Percentiles rank a stretch among this genome's conserved stretches.
These are phyloP conservation scores for Solanum commersonii DNA, from an alignment of 257 asterid genomes.

Conservation along the genomic window DNA sequence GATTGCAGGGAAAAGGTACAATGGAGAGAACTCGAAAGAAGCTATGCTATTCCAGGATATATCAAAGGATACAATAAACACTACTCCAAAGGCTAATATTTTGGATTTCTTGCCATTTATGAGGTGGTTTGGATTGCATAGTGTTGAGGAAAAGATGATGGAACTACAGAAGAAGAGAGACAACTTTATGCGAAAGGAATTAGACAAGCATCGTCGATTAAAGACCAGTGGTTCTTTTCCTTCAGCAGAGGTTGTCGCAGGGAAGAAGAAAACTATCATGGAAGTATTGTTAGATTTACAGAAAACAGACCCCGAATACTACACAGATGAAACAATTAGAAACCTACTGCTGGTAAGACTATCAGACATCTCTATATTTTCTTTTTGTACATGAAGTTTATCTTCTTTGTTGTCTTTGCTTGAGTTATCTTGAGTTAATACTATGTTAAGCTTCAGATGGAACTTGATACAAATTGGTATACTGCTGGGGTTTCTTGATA, in stretches of 20 bases:
- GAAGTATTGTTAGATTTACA: slow-evolving; percentile 40
- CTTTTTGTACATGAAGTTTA: not conserved
- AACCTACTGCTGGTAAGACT: slow-evolving; percentile 17
- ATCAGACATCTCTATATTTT: not conserved
- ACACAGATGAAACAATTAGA: slow-evolving; percentile 39
- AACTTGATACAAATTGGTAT: not conserved
- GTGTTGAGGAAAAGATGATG: slow-evolving; percentile 25
- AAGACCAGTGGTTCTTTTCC: not conserved
- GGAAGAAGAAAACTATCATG: slow-evolving; percentile 24
- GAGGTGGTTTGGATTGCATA: slow-evolving; percentile 41
- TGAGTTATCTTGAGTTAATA: not conserved
- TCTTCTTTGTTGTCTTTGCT: not conserved
- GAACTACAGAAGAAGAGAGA: slow-evolving; percentile 30
- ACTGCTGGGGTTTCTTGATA: not conserved
- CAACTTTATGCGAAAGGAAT: slow-evolving; percentile 30
- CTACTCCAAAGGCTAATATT: slow-evolving; percentile 8
- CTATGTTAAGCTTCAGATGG: not conserved
- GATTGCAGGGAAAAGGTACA: slow-evolving; percentile 48
- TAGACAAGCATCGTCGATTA: slow-evolving; percentile 27
- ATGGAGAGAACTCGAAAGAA: slow-evolving; percentile 14
- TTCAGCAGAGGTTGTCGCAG: not conserved
- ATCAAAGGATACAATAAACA: slow-evolving; percentile 8
- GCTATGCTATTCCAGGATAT: slow-evolving; percentile 14
- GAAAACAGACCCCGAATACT: slow-evolving; percentile 27
- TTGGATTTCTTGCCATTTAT: slow-evolving; percentile 52